Base-by-base conservation (phyloP, 2,329 filamentous ascomycete genomes). In the Colletotrichum destructivum region DNA sequence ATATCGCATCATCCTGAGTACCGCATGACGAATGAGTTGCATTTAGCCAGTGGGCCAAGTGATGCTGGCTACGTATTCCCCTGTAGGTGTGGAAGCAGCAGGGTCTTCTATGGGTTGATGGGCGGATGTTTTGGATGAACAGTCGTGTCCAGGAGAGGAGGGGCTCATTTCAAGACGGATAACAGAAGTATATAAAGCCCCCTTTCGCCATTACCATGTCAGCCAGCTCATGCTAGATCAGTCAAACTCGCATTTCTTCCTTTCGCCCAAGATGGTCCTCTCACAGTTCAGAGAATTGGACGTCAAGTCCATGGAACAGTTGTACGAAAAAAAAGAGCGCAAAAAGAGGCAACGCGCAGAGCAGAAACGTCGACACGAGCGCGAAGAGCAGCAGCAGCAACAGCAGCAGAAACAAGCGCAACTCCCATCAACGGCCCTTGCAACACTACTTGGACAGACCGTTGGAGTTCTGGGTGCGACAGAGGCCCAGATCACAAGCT, bases 311-410 rank as follows among this genome's bases (percentile, higher is more conserved):
- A 63, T 63, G 2, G 35, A 21, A 54, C 47, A 31, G 60, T 49
- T n/a, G 26, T 63, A 63, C 2, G 3, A 46, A 63, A 31, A 63
- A n/a, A 63, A 63, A 4, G 35, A 52, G 35, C 47, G 12, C 15
- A 62, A 44, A 21, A 56, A 52, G 21, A 56, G 54, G 31, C 7
- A 56, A 40, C 35, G 35, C 35, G 18, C 18, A 21, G 31, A 56
- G 54, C 18, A 56, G 7, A 65, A 65, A 57, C 51, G 52, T 44
- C 9, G 26, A 57, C 23, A n/a, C 18, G 4, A 65, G 52, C 26
- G 13, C 7, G 13, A 18, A 57, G n/a, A n/a, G n/a, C n/a, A n/a
- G n/a, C n/a, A n/a, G n/a, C n/a, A n/a, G n/a, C n/a, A n/a, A n/a
- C n/a, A n/a, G n/a, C n/a, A n/a, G n/a, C n/a, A n/a, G n/a, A n/a